Percentiles rank a stretch among this genome's conserved stretches.
These are phyloP conservation scores for Mollisia scopiformis DNA, from an alignment of 2,329 filamentous ascomycete species.

Conservation along the genomic window DNA sequence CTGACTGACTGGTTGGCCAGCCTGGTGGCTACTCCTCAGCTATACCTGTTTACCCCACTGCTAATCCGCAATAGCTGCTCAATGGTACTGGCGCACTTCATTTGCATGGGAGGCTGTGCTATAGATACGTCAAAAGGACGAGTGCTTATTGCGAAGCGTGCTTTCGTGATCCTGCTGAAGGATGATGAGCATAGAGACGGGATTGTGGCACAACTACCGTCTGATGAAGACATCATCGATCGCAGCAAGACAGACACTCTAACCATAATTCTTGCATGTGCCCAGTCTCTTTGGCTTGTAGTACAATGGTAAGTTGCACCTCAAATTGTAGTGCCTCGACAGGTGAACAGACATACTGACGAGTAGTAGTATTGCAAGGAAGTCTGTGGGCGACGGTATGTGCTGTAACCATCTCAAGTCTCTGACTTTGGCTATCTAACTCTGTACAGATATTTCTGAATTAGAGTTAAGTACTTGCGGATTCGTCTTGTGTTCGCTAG, in stretches of 20 bases:
- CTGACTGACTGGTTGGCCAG: too few relatives aligned
- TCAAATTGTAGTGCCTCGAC: too few relatives aligned
- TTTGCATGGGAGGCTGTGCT: neutral
- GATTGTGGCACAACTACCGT: neutral
- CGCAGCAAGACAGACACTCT: neutral
- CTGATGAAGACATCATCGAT: neutral
- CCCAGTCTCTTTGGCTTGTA: neutral
- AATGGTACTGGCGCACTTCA: neutral
- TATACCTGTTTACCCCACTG: too few relatives aligned
- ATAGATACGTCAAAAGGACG: neutral
- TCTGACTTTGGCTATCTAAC: neutral
- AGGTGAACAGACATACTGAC: too few relatives aligned
- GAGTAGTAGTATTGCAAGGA: neutral
- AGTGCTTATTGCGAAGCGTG: neutral
- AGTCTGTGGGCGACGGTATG: neutral
- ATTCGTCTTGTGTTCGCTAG: neutral
- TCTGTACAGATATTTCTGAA: neutral
- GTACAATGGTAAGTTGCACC: too few relatives aligned
- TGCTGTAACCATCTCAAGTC: neutral
- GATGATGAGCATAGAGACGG: neutral
- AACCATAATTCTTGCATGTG: neutral
- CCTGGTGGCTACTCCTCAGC: too few relatives aligned
- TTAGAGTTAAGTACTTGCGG: neutral
- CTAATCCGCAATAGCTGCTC: neutral
- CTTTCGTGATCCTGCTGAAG: neutral